These are phyloP conservation scores for Setomelanomma holmii DNA, from an alignment of 2,329 filamentous ascomycete species.

Conservation along the genomic window DNA sequence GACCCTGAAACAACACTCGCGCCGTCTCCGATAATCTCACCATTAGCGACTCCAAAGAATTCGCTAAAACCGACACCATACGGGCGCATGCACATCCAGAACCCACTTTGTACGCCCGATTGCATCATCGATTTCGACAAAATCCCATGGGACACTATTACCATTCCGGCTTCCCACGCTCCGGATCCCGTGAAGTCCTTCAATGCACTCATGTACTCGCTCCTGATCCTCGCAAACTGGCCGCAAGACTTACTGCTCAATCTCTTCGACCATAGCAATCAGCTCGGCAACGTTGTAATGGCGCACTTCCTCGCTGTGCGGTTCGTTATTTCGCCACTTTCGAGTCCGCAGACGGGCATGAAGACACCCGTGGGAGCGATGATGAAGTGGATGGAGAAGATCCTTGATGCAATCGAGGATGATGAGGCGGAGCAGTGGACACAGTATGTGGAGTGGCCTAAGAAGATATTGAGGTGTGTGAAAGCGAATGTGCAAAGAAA, in stretches of 20 bases:
- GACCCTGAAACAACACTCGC: no score
- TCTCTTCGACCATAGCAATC: slow-evolving; percentile 20
- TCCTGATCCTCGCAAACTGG: slow-evolving; percentile 26
- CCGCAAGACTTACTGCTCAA: slow-evolving; percentile 23
- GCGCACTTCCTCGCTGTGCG: slow-evolving; percentile 23
- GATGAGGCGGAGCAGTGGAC: slow-evolving; percentile 36
- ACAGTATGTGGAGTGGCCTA: slow-evolving; percentile 45
- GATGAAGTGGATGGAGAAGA: slow-evolving; percentile 50
- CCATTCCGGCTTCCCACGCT: slow-evolving; percentile 5
- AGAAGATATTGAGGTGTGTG: slow-evolving; percentile 18
- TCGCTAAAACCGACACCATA: not conserved
- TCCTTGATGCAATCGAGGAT: slow-evolving; percentile 40
- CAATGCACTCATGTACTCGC: slow-evolving; percentile 19
- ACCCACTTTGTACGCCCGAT: slow-evolving; percentile 12
- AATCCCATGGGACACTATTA: not conserved
- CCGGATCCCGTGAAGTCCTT: slow-evolving; percentile 15
- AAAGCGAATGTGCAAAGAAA: slow-evolving; percentile 13
- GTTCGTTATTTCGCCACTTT: slow-evolving; percentile 20
- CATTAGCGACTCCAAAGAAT: not conserved
- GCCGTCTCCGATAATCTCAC: not conserved
- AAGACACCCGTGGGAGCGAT: slow-evolving; percentile 19
- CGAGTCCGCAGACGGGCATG: slow-evolving; percentile 13
- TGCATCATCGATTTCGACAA: slow-evolving; percentile 11
- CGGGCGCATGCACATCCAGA: slow-evolving; percentile 5
- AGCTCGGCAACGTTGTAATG: slow-evolving; percentile 23